Percentiles rank a stretch among this genome's conserved stretches.
Conservation (phyloP, 768 basidiomycete species). For the Termitomyces sp. region DNA sequence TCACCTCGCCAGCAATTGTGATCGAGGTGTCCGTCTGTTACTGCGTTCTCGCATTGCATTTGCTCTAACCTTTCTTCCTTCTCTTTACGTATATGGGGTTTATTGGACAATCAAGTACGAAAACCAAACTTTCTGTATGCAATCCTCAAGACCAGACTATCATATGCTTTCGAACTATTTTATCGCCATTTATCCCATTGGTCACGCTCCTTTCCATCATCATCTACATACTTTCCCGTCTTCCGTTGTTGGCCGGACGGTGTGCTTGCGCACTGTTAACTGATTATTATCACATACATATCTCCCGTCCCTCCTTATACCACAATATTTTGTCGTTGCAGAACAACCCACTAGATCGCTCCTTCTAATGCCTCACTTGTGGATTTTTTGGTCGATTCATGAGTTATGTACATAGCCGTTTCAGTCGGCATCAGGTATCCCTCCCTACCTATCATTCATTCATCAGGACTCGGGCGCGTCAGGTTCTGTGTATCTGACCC, state of each 20-base stretch:
- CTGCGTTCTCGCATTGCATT: constrained; percentile 2
- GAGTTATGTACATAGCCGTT: not conserved
- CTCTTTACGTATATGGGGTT: constrained; percentile 8
- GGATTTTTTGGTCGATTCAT: not conserved
- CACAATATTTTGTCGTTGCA: constrained; percentile 18
- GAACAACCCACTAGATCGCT: constrained; percentile 19
- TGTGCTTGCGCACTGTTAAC: constrained; percentile 1
- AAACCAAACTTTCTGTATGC: constrained; percentile 15
- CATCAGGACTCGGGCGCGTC: too few relatives aligned
- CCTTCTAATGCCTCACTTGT: constrained; percentile 9
- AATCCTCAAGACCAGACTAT: constrained; percentile 12
- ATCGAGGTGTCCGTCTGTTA: not conserved
- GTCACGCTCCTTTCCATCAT: constrained; percentile 11
- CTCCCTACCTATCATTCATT: not conserved
- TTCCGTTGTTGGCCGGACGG: constrained; percentile 2
- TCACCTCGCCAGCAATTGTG: constrained; percentile 52
- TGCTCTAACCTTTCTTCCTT: constrained; percentile 7
- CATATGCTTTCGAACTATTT: constrained; percentile 25
- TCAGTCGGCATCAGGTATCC: not conserved
- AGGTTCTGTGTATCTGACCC: not conserved
- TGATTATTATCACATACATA: not conserved
- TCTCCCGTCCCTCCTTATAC: constrained; percentile 21
- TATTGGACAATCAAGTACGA: constrained; percentile 4
- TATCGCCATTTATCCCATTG: constrained; percentile 23
- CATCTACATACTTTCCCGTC: constrained; percentile 12